Evolutionary conservation across 345 rosid species (phyloP).

Genomic region (Cardiospermum halicacabum): DNA sequence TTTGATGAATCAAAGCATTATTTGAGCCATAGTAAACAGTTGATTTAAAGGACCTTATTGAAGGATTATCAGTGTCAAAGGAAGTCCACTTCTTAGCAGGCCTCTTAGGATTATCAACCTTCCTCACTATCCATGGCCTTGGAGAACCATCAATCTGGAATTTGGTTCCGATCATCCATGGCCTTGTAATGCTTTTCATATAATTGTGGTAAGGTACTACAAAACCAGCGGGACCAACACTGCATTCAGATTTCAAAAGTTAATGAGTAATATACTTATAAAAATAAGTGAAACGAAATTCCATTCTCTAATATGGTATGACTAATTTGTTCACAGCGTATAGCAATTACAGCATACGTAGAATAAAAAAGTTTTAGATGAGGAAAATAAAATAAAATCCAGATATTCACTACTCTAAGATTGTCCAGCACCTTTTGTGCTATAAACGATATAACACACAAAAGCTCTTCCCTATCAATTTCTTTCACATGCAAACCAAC

Average conservation of each 20-base stretch:
- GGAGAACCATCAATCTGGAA: conserved; percentile 40
- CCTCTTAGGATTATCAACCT: conserved; percentile 8
- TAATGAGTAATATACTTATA: no score
- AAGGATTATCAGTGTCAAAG: conserved; percentile 65
- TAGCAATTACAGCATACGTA: no score
- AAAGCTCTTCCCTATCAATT: no score
- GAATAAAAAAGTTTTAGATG: no score
- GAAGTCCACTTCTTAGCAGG: conserved; percentile 54
- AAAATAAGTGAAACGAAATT: no score
- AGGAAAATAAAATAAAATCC: no score
- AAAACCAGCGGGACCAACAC: conserved; percentile 78
- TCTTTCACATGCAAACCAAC: no score
- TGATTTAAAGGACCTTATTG: conserved; percentile 43
- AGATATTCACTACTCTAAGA: no score
- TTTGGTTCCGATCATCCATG: conserved; percentile 58
- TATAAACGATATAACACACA: no score
- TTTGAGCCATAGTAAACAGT: background rate
- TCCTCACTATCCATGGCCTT: conserved; percentile 47
- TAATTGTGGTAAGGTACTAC: conserved; percentile 72
- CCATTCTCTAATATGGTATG: no score
- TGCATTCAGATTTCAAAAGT: conserved; percentile 28
- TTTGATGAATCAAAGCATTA: conserved; percentile 8
- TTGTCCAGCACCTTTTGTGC: no score
- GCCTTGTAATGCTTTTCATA: conserved; percentile 48
- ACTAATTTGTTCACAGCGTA: no score